Base-by-base conservation (phyloP, 345 rosid genomes). In the Chamaenerion angustifolium region DNA sequence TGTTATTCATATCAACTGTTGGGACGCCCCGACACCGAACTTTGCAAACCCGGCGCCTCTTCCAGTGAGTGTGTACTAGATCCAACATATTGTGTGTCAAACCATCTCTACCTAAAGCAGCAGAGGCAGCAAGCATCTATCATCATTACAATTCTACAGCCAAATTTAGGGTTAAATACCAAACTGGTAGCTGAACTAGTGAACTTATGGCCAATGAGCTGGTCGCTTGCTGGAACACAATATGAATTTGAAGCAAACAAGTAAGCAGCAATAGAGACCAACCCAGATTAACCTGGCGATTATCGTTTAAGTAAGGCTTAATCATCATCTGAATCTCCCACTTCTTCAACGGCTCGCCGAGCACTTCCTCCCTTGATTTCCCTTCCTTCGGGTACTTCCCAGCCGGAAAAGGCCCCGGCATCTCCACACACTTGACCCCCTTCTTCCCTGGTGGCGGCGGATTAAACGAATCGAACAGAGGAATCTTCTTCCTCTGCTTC, bases 71-170 rank as follows among this genome's bases (percentile, higher is more conserved):
- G 65, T 86, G 98, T 56, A 90, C 53, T 74, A 90, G 62, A 40
- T 86, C 98, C 88, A 90, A 71, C 98, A 90, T 90, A 48, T 85
- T 90, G 68, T 83, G 98, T 0, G 98, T 90, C 71, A 90, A 71
- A 37, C 98, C 98, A 61, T 90, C 98, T 51, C 98, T 83, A 12
- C 98, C 95, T 89, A 51, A 21, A 53, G 31, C 0, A 48, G 19
- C 54, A 64, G 6, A 11, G 1, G 62, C 12, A 14, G 10, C 45
- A 31, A 48, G 6, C 40, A 56, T 45, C 18, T 46, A 51, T 10
- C 40, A 19, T 16, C 10, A 12, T 17, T 31, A 25, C 45, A 41
- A 10, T n/a, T 19, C n/a, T 49, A 10, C 8, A 49, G 12, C 41
- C n/a, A 12, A 12, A 16, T 13, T 23, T 17, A 4, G 27, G 4